A percentile compares a stretch with the other conserved stretches of the same genome.
Evolutionary conservation across 345 rosid genomes (phyloP).

Genomic region (Bruguiera parviflora): DNA sequence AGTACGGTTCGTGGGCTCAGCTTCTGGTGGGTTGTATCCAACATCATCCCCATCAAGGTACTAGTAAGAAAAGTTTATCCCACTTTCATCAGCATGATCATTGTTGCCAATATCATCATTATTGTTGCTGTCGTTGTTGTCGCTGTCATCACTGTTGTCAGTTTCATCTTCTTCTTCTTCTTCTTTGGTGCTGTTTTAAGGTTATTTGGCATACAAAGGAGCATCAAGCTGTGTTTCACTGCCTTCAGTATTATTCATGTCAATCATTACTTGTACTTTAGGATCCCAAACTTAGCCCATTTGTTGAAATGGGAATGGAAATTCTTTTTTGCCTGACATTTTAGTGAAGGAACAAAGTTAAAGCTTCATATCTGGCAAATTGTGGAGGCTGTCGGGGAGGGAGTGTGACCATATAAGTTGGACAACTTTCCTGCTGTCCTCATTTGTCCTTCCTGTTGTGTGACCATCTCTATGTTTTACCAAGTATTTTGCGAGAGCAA

Average conservation of each 20-base stretch:
- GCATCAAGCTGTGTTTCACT: not conserved
- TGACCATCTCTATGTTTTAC: no score
- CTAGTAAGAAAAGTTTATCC: not conserved
- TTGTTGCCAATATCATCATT: not conserved
- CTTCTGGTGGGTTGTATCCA: constrained; percentile 47
- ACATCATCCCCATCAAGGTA: constrained; percentile 60
- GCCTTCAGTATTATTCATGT: not conserved
- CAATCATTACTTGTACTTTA: not conserved
- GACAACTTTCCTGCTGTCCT: no score
- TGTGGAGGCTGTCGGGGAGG: not conserved
- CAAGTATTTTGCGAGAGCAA: no score
- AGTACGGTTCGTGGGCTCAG: constrained; percentile 50
- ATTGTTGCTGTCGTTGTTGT: no score
- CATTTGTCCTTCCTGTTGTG: no score
- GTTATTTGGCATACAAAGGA: not conserved
- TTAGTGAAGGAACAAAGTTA: not conserved
- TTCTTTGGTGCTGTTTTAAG: not conserved
- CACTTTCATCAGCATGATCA: not conserved
- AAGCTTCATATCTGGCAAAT: not conserved
- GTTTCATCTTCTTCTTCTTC: no score
- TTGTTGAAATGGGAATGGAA: not conserved
- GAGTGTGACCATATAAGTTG: no score
- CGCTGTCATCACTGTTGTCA: no score
- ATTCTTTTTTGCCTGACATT: not conserved
- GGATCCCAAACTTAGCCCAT: not conserved